Conservation (phyloP, 805 yeast genomes). For the Millerago galiae region DNA sequence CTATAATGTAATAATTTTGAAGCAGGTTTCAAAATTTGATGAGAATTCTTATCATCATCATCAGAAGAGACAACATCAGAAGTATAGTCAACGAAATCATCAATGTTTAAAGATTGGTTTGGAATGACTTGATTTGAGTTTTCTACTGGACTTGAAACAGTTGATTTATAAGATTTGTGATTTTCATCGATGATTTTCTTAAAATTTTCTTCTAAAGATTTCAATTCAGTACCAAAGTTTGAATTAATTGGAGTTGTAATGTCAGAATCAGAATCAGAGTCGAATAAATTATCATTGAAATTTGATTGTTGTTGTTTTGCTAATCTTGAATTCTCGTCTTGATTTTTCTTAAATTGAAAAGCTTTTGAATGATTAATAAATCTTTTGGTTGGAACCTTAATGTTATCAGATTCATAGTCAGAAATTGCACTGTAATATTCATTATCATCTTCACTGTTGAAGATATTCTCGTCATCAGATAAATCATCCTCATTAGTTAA, state of each 20-base stretch:
- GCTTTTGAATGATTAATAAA: slow-evolving; percentile 8
- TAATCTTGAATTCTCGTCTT: slow-evolving; percentile 4
- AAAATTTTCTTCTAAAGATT: slow-evolving; percentile 23
- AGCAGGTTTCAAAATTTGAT: slow-evolving; percentile 3
- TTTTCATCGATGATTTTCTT: slow-evolving; percentile 23
- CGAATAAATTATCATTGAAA: slow-evolving; percentile 13
- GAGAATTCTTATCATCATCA: slow-evolving; percentile 10
- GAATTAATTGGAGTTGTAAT: slow-evolving; percentile 9
- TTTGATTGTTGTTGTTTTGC: slow-evolving; percentile 9
- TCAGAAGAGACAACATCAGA: slow-evolving; percentile 14
- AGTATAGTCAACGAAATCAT: slow-evolving; percentile 17
- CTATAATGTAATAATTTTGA: slow-evolving; percentile 21
- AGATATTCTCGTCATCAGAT: slow-evolving; percentile 20
- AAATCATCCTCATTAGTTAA: slow-evolving; percentile 6
- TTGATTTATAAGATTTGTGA: slow-evolving; percentile 6
- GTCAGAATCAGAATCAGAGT: slow-evolving; percentile 13
- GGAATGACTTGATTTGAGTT: slow-evolving; percentile 1
- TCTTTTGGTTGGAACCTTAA: slow-evolving; percentile 6
- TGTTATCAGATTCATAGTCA: slow-evolving; percentile 18
- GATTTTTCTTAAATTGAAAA: slow-evolving; percentile 3
- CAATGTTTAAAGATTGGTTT: slow-evolving; percentile 4
- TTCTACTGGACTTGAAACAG: slow-evolving; percentile 3
- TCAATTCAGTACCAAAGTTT: slow-evolving; percentile 15
- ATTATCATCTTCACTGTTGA: slow-evolving; percentile 23
- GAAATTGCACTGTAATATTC: slow-evolving; percentile 23